phyloP scores from a whole-genome alignment of 108 stramenopile species.

The Cyclotella sp. region DNA sequence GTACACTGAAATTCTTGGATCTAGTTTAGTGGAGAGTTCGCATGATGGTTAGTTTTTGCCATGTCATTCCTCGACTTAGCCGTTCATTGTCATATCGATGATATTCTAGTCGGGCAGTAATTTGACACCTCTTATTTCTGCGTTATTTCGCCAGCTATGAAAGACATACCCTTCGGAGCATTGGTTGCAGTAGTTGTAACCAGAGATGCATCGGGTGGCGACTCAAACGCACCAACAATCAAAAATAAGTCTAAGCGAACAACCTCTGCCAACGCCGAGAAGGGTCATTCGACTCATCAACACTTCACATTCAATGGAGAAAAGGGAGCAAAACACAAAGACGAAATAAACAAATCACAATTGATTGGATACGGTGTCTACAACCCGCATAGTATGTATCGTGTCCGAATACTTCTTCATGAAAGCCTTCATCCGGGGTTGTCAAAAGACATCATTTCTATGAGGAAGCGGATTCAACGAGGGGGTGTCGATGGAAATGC shows the following conservation, averaged over 20 bases:
- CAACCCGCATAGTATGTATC: slow-evolving; percentile 87
- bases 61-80: neutral
- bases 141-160: neutral
- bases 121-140: neutral
- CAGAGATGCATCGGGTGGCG: slow-evolving; percentile 22
- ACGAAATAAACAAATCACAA: slow-evolving; percentile 42
- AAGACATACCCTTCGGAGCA: slow-evolving; percentile 53
- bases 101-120: neutral
- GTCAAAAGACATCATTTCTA: slow-evolving; percentile 34
- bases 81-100: neutral
- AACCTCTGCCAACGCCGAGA: neutral
- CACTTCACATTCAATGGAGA: slow-evolving; percentile 38
- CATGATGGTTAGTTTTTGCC: neutral
- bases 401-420: slow-evolving; percentile 81
- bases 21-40: neutral
- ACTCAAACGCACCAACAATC: slow-evolving; percentile 10
- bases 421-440: slow-evolving; percentile 52
- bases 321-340: slow-evolving; percentile 5
- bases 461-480: slow-evolving; percentile 34
- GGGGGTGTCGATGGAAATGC: slow-evolving; percentile 1
- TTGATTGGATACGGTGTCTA: slow-evolving; percentile 85
- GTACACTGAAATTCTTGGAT: slow-evolving; percentile 20
- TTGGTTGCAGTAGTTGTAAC: slow-evolving; percentile 71
- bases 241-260: slow-evolving; percentile 25
- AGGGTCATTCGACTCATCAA: slow-evolving; percentile 21